Conservation (phyloP, 257 asterid genomes). For the Plantago elongata region DNA sequence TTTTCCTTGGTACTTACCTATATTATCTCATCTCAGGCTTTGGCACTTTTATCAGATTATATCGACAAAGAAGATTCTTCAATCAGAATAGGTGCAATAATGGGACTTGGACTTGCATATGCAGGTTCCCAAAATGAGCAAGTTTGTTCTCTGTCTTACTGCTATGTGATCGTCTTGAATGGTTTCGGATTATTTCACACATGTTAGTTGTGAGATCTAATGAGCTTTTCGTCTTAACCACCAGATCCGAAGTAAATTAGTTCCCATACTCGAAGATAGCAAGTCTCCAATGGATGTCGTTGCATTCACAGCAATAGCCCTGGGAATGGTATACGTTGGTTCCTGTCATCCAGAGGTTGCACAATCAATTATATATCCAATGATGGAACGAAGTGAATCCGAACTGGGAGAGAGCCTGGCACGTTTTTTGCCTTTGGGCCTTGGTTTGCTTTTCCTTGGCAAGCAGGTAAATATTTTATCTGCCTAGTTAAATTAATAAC, state of each 20-base stretch:
- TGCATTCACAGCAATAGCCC: slow-evolving; percentile 83
- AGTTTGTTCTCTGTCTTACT: slow-evolving; percentile 18
- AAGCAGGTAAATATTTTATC: slow-evolving; percentile 63
- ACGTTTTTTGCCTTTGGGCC: slow-evolving; percentile 86
- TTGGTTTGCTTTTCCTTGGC: slow-evolving; percentile 92
- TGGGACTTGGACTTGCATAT: slow-evolving; percentile 97
- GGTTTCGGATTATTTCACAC: neutral
- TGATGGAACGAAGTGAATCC: slow-evolving; percentile 85
- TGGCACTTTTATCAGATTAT: slow-evolving; percentile 81
- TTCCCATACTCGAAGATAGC: slow-evolving; percentile 70
- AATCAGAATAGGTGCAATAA: slow-evolving; percentile 86
- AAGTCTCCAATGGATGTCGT: slow-evolving; percentile 79
- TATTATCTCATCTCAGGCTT: slow-evolving; percentile 50
- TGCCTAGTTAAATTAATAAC: neutral
- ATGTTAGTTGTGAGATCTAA: neutral
- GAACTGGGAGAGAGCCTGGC: slow-evolving; percentile 84
- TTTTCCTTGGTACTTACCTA: slow-evolving; percentile 15
- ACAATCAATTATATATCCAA: slow-evolving; percentile 73
- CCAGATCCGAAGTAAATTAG: slow-evolving; percentile 59
- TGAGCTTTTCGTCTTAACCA: neutral
- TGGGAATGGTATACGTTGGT: slow-evolving; percentile 85
- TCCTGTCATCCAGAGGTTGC: slow-evolving; percentile 93
- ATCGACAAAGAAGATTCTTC: slow-evolving; percentile 71
- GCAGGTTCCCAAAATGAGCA: slow-evolving; percentile 90
- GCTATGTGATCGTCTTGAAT: neutral